A percentile compares a stretch with the other conserved stretches of the same genome.
Evolutionary conservation across 2,329 filamentous ascomycete genomes (phyloP).

Genomic region (Dactylellina drechsleri): DNA sequence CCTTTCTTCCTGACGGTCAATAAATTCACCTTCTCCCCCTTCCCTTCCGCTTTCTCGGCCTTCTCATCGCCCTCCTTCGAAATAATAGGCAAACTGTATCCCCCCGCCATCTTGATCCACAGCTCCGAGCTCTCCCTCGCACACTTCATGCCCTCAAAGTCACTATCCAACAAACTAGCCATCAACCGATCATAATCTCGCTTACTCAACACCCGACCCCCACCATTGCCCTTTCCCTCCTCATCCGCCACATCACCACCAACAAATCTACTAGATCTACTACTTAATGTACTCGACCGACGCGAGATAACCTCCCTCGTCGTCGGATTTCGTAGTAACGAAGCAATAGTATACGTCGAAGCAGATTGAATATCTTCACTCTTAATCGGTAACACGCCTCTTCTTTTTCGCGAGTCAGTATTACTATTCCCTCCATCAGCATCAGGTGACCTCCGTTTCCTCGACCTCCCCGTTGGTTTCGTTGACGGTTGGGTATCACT

Average conservation of each 20-base stretch:
- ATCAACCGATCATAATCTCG: constrained; percentile 62
- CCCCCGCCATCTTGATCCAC: constrained; percentile 62
- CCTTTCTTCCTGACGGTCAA: constrained; percentile 30
- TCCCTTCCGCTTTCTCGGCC: not conserved
- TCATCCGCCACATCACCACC: constrained; percentile 61
- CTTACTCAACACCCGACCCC: constrained; percentile 61
- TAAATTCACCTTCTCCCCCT: constrained; percentile 14
- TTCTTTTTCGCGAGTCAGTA: constrained; percentile 16
- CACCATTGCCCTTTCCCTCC: constrained; percentile 38
- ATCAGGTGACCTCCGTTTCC: constrained; percentile 26
- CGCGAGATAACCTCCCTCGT: constrained; percentile 21
- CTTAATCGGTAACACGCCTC: constrained; percentile 13
- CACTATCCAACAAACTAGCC: constrained; percentile 62
- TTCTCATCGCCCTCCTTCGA: not conserved
- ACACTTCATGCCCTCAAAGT: constrained; percentile 62
- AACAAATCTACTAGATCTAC: constrained; percentile 42
- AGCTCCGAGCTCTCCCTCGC: constrained; percentile 62
- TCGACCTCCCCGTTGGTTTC: constrained; percentile 14
- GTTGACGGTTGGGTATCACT: constrained; percentile 5
- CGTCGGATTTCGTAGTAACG: constrained; percentile 35
- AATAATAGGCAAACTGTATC: constrained; percentile 21
- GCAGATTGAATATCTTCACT: constrained; percentile 33
- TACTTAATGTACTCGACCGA: constrained; percentile 21
- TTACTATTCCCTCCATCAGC: constrained; percentile 3
- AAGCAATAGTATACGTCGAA: constrained; percentile 48